A percentile compares a stretch with the other conserved stretches of the same genome.
phyloP scores from a whole-genome alignment of 495 filamentous ascomycete species.

The Hapsidospora chrysogenum region DNA sequence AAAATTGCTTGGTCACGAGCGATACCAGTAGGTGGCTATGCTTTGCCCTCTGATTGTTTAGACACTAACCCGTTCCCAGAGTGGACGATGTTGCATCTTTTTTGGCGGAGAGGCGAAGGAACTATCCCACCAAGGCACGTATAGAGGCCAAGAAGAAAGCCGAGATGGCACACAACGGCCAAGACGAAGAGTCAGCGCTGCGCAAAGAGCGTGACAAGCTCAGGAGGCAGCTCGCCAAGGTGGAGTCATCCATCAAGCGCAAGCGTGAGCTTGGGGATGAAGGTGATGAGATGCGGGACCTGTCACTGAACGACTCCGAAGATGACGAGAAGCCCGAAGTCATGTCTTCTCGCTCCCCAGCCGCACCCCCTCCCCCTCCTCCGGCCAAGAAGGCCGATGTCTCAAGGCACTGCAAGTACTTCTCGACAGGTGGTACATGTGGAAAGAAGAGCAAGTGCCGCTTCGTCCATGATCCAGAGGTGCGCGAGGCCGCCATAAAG shows the following conservation, averaged over 20 bases:
- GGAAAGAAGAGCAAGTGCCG: conserved; percentile 50
- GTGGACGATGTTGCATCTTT: conserved; percentile 58
- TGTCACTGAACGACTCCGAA: conserved; percentile 18
- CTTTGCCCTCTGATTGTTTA: neutral
- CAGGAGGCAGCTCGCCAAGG: conserved; percentile 29
- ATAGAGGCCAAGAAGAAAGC: conserved; percentile 31
- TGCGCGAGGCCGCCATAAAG: conserved; percentile 33
- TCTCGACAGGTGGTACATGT: conserved; percentile 39
- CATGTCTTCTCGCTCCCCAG: conserved; percentile 21
- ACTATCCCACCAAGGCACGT: conserved; percentile 59
- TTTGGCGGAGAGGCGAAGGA: conserved; percentile 63
- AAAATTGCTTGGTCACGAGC: conserved; percentile 32
- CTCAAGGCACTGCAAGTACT: conserved; percentile 42
- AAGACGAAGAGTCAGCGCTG: conserved; percentile 13
- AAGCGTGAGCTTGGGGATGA: conserved; percentile 39
- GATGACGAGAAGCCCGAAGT: conserved; percentile 32
- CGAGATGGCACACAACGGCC: conserved; percentile 10
- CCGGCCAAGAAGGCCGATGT: conserved; percentile 31
- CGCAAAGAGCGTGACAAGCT: conserved; percentile 31
- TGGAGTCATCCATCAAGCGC: conserved; percentile 36
- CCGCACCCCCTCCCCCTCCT: conserved; percentile 15
- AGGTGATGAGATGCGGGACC: conserved; percentile 35
- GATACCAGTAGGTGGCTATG: neutral
- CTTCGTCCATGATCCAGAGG: conserved; percentile 38
- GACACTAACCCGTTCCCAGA: conserved; percentile 15